Evolutionary conservation across 148 eudicot genomes (phyloP), one percentile per base, ranked within the genome.

Genomic region (Chenopodium berlandieri): DNA sequence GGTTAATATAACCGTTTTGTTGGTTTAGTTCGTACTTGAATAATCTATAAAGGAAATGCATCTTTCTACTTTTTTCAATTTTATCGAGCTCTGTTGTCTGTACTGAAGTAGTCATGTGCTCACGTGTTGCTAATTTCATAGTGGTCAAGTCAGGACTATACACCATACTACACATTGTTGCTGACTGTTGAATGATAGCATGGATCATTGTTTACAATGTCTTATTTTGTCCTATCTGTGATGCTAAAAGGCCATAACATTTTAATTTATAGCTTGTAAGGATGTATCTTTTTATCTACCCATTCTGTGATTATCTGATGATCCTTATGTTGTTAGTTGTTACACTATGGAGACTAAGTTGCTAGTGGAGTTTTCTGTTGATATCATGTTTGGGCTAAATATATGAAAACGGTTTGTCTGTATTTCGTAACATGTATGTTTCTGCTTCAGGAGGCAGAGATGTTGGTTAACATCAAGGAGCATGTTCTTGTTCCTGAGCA

Each of bases 401-500:
- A 4, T 81, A 20, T 27, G 46, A 50, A 56, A 27, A 44, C 30
- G 48, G 1, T 9, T 37, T 71, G 9, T 56, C 32, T 56, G 32
- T 34, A 12, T 63, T 19, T 17, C 9, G n/a, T 66, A 77, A 81
- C 50, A 9, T 62, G 16, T 34, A 52, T 23, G 25, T 62, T 23
- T 79, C 70, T 81, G 68, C 14, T 73, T 48, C 89, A 95, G 98
- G 97, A 93, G 84, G 92, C 94, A 2, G 97, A 94, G 85, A 84
- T 94, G 84, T 86, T 94, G 85, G 90, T 94, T 40, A 94, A 93
- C 82, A 90, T 94, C 56, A 93, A 88, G 84, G 87, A 94, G 27
- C 98, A 94, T 79, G 94, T 93, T 52, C 90, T 95, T 71, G 94
- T 95, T 86, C 98, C 98, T 9, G 93, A 93, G 87, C 97, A 93